Evolutionary conservation across 441 rosid species (phyloP).

Genomic region (Euphorbia schlechtendalii): DNA sequence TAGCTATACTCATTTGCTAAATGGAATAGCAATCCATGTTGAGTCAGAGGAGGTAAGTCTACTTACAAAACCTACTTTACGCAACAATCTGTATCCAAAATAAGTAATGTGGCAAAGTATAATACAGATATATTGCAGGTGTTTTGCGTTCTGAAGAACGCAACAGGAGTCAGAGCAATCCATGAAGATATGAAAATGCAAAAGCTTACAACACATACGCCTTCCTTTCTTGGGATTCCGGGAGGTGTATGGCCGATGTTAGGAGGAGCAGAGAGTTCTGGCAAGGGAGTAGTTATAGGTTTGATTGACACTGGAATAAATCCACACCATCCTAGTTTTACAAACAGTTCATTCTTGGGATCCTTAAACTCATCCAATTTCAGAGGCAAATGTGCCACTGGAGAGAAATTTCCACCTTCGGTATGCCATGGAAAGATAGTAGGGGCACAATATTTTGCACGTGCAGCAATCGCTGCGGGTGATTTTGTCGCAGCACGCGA

Average conservation of each 20-base stretch:
- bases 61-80: constrained; percentile 1
- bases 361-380: constrained; percentile 21
- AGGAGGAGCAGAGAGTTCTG: constrained; percentile 38
- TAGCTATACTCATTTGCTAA: constrained; percentile 46
- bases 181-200: constrained; percentile 44
- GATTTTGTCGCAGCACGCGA: constrained; percentile 41
- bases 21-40: constrained; percentile 40
- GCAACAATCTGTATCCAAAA: not conserved
- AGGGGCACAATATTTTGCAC: constrained; percentile 49
- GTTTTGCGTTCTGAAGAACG: constrained; percentile 24
- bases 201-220: constrained; percentile 45
- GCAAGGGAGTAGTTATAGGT: constrained; percentile 46
- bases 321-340: constrained; percentile 46
- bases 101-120: not conserved
- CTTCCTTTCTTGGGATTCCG: constrained; percentile 42
- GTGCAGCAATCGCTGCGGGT: constrained; percentile 43
- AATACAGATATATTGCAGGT: constrained; percentile 23
- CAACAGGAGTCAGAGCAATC: constrained; percentile 31
- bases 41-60: constrained; percentile 35
- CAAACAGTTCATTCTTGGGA: constrained; percentile 13
- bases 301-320: constrained; percentile 47
- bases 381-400: constrained; percentile 39
- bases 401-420: constrained; percentile 31
- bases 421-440: constrained; percentile 44
- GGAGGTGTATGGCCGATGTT: constrained; percentile 35